These are phyloP conservation scores for Syzygium malaccense DNA, from an alignment of 441 rosid genomes.

Conservation along the genomic window DNA sequence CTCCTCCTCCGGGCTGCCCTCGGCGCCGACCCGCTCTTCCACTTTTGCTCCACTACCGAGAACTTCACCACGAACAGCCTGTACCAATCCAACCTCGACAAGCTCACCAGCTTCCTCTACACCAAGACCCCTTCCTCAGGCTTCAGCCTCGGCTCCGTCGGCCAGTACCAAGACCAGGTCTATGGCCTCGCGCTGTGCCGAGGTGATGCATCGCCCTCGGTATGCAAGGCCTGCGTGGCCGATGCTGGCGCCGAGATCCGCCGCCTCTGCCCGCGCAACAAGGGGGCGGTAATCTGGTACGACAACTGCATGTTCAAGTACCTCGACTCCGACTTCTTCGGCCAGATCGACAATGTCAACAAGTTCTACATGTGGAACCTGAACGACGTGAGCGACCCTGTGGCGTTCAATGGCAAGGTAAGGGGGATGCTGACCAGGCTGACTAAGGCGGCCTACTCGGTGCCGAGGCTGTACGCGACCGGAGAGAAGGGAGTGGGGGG, in stretches of 20 bases:
- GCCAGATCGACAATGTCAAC: conserved; percentile 15
- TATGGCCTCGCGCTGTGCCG: conserved; percentile 18
- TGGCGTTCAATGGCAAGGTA: not conserved
- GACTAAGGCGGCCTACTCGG: not conserved
- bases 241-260: conserved; percentile 9
- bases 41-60: conserved; percentile 13
- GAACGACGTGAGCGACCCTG: conserved; percentile 5
- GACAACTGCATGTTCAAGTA: conserved; percentile 20
- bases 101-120: conserved; percentile 5
- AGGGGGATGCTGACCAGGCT: not conserved
- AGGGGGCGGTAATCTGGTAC: conserved; percentile 23
- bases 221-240: conserved; percentile 16
- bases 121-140: conserved; percentile 10
- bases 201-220: conserved; percentile 14
- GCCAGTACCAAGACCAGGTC: conserved; percentile 9
- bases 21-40: conserved; percentile 12
- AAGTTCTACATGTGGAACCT: conserved; percentile 18
- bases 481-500: not conserved
- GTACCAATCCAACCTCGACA: conserved; percentile 14
- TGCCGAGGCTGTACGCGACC: not conserved
- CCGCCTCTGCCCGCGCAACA: conserved; percentile 15
- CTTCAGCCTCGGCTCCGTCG: conserved; percentile 10
- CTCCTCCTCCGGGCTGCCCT: conserved; percentile 6
- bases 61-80: conserved; percentile 18
- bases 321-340: conserved; percentile 9